Base-by-base conservation (phyloP, 2,329 filamentous ascomycete genomes). In the Fonsecaea pedrosoi region DNA sequence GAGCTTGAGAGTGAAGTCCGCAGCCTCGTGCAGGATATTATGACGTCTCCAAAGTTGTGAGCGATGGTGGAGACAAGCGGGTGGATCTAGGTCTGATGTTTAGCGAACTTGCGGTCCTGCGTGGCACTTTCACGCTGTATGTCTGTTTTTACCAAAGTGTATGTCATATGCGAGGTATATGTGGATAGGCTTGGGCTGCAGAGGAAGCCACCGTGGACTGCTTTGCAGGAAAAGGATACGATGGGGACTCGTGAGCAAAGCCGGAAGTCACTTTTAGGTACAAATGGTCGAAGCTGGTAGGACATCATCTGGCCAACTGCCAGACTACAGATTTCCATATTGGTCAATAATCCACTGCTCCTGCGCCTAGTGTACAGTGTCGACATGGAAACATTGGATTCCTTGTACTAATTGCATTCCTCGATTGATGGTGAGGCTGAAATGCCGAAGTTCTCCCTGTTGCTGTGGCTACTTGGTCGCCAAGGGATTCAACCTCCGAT, bases 1-100 rank as follows among this genome's bases (percentile, higher is more conserved):
- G 76, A 77, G 50, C 72, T 83, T 38, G 82, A 83, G 75, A 74
- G 80, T 30, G 82, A 83, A 71, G 63, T 71, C 34, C 66, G 66
- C 9, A 66, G 67, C 18, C 65, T 71, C 53, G 70, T 69, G 32
- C 48, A 66, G 21, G 68, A 69, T 38, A 60, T 71, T 42, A 37
- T 54, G 7, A 45, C 55, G 25, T 64, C 64, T 18, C 63, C 68
- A 3, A 64, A 60, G 53, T 62, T 70, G 68, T 70, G 60, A 68
- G 21, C 9, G 32, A 32, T 32, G 30, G 30, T 32, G 30, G 30
- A 32, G 30, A 12, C 8, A 9, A 7, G 7, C 9, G 45, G 37
- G 10, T 40, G 55, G 30, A n/a, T 38, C 38, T 54, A 21, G 42
- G n/a, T 34, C 25, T 62, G 9, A 34, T 25, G 15, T 54, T 55